phyloP scores from a whole-genome alignment of 176 grass and related monocot genomes.

The Triticum timopheevii region DNA sequence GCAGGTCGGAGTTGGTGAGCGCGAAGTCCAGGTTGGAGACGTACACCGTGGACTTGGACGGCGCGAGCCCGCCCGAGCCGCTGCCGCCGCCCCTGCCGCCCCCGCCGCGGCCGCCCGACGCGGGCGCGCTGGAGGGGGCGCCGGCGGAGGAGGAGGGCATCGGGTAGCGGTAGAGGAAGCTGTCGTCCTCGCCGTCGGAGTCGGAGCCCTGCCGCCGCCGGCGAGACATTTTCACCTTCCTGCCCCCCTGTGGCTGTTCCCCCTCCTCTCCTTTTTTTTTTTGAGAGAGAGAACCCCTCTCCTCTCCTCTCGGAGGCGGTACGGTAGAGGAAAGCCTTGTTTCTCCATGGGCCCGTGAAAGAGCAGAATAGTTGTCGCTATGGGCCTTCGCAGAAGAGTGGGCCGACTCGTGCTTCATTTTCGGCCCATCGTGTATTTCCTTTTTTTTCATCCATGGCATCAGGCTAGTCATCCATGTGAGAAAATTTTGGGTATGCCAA shows the following conservation, averaged over 20 bases:
- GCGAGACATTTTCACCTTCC: conserved; percentile 42
- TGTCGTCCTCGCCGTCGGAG: conserved; percentile 70
- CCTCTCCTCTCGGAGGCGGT: background rate
- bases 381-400: background rate
- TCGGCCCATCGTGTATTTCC: background rate
- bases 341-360: too few species aligned
- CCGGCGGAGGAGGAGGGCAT: conserved; percentile 35
- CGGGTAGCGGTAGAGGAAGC: conserved; percentile 89
- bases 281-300: too few species aligned
- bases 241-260: background rate
- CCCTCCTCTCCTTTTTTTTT: background rate
- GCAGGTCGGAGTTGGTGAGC: conserved; percentile 97
- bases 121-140: background rate
- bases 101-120: background rate
- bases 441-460: too few species aligned
- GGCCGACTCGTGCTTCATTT: background rate
- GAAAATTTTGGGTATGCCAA: too few species aligned
- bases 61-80: conserved; percentile 84
- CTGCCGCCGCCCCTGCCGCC: background rate
- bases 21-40: conserved; percentile 80
- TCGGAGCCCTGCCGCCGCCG: conserved; percentile 49
- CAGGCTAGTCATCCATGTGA: too few species aligned
- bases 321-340: too few species aligned
- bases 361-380: background rate
- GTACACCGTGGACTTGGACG: conserved; percentile 95